These are phyloP conservation scores for Hortiboletus rubellus DNA, from an alignment of 1,284 basidiomycete genomes.

Conservation along the genomic window DNA sequence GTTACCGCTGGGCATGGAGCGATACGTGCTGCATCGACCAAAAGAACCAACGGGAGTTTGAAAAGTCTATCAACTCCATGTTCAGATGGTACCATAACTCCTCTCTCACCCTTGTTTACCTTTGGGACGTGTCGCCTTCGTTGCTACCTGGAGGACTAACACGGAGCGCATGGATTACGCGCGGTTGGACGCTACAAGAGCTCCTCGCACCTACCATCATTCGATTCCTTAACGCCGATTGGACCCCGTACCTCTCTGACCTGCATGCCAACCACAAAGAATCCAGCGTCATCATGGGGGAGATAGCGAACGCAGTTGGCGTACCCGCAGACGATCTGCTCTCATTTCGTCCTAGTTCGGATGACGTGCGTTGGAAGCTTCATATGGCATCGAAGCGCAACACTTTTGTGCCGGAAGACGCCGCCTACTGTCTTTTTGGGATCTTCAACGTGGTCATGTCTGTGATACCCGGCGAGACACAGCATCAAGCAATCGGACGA, in stretches of 20 bases:
- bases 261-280: background rate
- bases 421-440: conserved; percentile 10
- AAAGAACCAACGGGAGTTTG: conserved; percentile 5
- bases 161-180: conserved; percentile 5
- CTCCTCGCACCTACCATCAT: conserved; percentile 1
- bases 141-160: background rate
- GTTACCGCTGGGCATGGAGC: conserved; percentile 11
- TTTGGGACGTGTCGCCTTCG: conserved; percentile 5
- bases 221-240: conserved; percentile 1
- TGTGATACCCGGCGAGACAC: conserved; percentile 6
- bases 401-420: background rate
- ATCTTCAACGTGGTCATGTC: conserved; percentile 6
- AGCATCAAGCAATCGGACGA: conserved; percentile 9
- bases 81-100: conserved; percentile 13
- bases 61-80: conserved; percentile 13
- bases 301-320: conserved; percentile 1
- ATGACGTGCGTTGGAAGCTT: conserved; percentile 8
- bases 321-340: background rate
- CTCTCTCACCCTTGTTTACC: conserved; percentile 10
- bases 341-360: background rate
- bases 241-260: conserved; percentile 6
- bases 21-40: conserved; percentile 12
- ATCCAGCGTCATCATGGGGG: background rate
- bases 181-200: conserved; percentile 13
- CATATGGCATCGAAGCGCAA: conserved; percentile 5